A percentile compares a stretch with the other conserved stretches of the same genome.
Evolutionary conservation across 2,329 filamentous ascomycete genomes (phyloP).

Genomic region (Leptographium wingfieldii): DNA sequence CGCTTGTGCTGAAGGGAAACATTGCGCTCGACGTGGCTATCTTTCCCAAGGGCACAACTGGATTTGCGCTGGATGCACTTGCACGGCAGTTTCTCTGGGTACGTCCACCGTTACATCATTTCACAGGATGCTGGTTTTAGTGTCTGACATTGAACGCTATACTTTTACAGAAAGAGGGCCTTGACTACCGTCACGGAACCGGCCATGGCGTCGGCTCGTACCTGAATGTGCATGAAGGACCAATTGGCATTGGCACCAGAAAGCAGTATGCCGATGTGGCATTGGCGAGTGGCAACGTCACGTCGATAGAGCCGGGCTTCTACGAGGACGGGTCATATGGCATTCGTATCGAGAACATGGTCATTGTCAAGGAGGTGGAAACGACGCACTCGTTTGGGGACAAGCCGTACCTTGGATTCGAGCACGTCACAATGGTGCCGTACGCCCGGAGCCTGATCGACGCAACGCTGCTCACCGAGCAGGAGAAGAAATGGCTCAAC

Average conservation of each 20-base stretch:
- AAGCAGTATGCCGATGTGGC: slow-evolving; percentile 86
- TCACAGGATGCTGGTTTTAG: not conserved
- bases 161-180: slow-evolving; percentile 47
- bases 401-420: slow-evolving; percentile 87
- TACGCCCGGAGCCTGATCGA: slow-evolving; percentile 87
- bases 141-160: not conserved
- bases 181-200: slow-evolving; percentile 94
- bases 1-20: slow-evolving; percentile 85
- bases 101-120: slow-evolving; percentile 15
- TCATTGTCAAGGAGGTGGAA: slow-evolving; percentile 79
- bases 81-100: slow-evolving; percentile 91
- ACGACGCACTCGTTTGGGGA: slow-evolving; percentile 84
- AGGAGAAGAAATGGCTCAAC: slow-evolving; percentile 79
- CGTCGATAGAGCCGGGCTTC: slow-evolving; percentile 93
- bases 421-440: slow-evolving; percentile 94
- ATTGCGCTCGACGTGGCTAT: slow-evolving; percentile 77
- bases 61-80: slow-evolving; percentile 78
- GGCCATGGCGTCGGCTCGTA: slow-evolving; percentile 93
- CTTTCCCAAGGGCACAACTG: slow-evolving; percentile 91
- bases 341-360: slow-evolving; percentile 91
- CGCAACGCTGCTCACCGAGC: slow-evolving; percentile 51
- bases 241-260: slow-evolving; percentile 88
- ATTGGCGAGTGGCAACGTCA: slow-evolving; percentile 80
- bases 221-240: slow-evolving; percentile 93
- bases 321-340: slow-evolving; percentile 94